phyloP scores from a whole-genome alignment of 805 yeast species.

The Metschnikowia corniflorae region DNA sequence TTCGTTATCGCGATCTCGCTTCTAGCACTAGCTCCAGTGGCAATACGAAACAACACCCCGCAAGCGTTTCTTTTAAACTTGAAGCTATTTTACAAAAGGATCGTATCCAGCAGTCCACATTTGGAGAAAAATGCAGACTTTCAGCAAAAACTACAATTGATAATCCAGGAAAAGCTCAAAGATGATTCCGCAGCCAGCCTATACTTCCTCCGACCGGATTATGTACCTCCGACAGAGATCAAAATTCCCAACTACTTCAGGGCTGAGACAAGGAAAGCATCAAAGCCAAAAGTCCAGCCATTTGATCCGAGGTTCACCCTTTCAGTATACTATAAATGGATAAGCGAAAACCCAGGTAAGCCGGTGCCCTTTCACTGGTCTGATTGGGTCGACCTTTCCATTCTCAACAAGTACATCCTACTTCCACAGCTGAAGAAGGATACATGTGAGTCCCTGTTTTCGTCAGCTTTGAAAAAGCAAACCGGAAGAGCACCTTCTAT shows the following conservation, averaged over 20 bases:
- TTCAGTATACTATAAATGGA: conserved; percentile 17
- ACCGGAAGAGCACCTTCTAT: conserved; percentile 8
- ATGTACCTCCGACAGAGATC: conserved; percentile 7
- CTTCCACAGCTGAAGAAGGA: conserved; percentile 6
- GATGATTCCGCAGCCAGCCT: conserved; percentile 2
- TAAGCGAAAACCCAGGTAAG: conserved; percentile 6
- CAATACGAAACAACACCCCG: background rate
- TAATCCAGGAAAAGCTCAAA: conserved; percentile 6
- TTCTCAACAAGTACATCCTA: conserved; percentile 13
- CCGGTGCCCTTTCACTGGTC: conserved; percentile 21
- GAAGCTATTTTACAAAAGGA: background rate
- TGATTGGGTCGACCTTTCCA: conserved; percentile 17
- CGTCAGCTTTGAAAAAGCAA: background rate
- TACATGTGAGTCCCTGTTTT: background rate
- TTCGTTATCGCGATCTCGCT: too few species aligned
- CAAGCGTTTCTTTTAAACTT: background rate
- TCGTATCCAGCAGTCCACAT: background rate
- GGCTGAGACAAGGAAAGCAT: background rate
- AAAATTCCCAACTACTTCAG: conserved; percentile 6
- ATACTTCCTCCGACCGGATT: conserved; percentile 8
- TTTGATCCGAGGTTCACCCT: conserved; percentile 23
- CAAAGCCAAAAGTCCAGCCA: conserved; percentile 13
- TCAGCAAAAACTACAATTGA: background rate
- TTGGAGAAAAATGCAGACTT: conserved; percentile 1
- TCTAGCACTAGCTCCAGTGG: background rate